A percentile compares a stretch with the other conserved stretches of the same genome.
Conservation (phyloP, 169 alveolate species). For the Eimeria brunetti region DNA sequence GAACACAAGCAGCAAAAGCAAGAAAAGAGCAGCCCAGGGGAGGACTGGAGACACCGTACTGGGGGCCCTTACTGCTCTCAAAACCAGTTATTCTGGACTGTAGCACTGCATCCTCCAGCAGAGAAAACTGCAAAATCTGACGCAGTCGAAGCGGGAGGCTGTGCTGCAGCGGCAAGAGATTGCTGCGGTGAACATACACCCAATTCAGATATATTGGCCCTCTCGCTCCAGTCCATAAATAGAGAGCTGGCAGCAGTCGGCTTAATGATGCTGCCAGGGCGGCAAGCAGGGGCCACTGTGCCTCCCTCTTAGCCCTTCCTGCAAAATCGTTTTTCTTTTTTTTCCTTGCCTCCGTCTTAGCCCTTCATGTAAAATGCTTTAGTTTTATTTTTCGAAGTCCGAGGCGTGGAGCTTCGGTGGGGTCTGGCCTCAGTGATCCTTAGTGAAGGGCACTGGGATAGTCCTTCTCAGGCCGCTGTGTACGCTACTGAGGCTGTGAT, state of each 20-base stretch:
- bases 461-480: not conserved
- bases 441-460: not conserved
- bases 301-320: not conserved
- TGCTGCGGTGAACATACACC: not conserved
- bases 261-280: constrained; percentile 2
- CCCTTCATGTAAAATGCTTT: not conserved
- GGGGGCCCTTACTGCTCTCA: constrained; percentile 29
- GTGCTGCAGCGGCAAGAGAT: not conserved
- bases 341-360: not conserved
- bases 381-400: not conserved
- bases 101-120: constrained; percentile 22
- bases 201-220: not conserved
- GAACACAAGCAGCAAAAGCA: not conserved
- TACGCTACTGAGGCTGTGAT: not conserved
- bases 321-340: not conserved
- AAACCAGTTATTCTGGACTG: constrained; percentile 33
- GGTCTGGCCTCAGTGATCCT: not conserved
- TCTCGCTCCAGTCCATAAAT: not conserved
- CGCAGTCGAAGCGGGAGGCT: not conserved
- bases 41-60: not conserved
- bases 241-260: not conserved
- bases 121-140: not conserved
- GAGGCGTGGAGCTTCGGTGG: not conserved
- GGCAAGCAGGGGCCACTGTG: not conserved
- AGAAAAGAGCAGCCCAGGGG: not conserved